These are phyloP conservation scores for Cavenderia fasciculata DNA, from an alignment of 78 protist species.

Conservation along the genomic window DNA sequence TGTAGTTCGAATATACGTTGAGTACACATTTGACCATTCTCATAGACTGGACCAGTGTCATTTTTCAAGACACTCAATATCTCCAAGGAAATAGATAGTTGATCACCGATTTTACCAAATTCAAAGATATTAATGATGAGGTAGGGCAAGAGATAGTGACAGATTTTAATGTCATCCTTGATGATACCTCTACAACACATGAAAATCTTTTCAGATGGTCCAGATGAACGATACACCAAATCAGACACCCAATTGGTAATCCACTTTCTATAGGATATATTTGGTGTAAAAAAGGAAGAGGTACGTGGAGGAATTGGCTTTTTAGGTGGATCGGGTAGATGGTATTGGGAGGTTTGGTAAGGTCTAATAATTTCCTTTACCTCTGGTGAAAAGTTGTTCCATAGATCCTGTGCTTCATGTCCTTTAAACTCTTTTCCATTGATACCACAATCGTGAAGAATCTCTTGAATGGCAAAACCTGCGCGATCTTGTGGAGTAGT, in stretches of 20 bases:
- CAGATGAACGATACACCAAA: conserved; percentile 16
- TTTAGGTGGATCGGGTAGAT: background rate
- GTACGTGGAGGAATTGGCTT: background rate
- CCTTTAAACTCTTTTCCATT: too few relatives aligned
- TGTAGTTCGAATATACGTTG: conserved; percentile 64
- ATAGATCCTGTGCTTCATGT: background rate
- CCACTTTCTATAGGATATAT: conserved; percentile 39
- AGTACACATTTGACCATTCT: conserved; percentile 75
- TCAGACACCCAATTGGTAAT: conserved; percentile 27
- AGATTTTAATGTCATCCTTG: conserved; percentile 58
- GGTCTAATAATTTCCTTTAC: conserved; percentile 35
- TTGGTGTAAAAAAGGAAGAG: background rate
- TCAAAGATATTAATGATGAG: conserved; percentile 60
- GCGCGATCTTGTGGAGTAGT: conserved; percentile 78
- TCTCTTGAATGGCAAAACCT: conserved; percentile 83
- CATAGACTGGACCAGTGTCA: conserved; percentile 29
- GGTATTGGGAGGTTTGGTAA: conserved; percentile 38
- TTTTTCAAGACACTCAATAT: conserved; percentile 51
- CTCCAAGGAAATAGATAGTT: conserved; percentile 17
- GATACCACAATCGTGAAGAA: conserved; percentile 21
- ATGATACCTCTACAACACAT: conserved; percentile 75
- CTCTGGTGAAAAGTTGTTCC: conserved; percentile 17
- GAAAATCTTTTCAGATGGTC: conserved; percentile 30
- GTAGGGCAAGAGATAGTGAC: conserved; percentile 62
- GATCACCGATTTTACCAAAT: conserved; percentile 14